phyloP scores from a whole-genome alignment of 345 rosid species.

The Linum lewisii region DNA sequence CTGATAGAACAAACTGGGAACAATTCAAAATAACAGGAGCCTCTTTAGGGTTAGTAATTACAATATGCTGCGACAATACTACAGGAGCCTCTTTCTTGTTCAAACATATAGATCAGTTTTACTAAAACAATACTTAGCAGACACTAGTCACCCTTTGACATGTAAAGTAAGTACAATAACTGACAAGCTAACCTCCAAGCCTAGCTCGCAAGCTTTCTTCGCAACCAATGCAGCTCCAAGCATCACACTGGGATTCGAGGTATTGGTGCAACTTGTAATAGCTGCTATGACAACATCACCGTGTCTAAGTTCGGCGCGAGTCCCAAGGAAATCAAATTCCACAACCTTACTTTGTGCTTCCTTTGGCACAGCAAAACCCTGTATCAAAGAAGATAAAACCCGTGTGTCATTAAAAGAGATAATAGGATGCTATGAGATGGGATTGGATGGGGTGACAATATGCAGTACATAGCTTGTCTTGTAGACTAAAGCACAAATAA shows the following conservation, averaged over 20 bases:
- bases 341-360: slow-evolving; percentile 66
- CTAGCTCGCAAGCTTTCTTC: slow-evolving; percentile 80
- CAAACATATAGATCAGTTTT: no score
- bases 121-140: no score
- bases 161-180: background rate
- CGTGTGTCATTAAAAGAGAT: background rate
- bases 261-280: slow-evolving; percentile 95
- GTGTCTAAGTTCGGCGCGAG: slow-evolving; percentile 61
- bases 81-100: background rate
- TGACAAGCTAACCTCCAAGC: slow-evolving; percentile 54
- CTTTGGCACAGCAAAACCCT: slow-evolving; percentile 83
- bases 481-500: background rate
- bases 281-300: slow-evolving; percentile 94
- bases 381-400: slow-evolving; percentile 9
- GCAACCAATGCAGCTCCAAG: slow-evolving; percentile 97
- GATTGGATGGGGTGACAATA: background rate
- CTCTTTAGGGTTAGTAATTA: background rate
- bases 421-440: background rate
- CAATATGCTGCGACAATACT: background rate
- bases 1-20: no score
- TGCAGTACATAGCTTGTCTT: background rate
- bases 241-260: slow-evolving; percentile 95
- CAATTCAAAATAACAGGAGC: background rate
- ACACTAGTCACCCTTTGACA: background rate
- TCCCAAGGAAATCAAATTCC: slow-evolving; percentile 56